Evolutionary conservation across 306 rosid genomes (phyloP).

Genomic region (Lathyrus sativus): DNA sequence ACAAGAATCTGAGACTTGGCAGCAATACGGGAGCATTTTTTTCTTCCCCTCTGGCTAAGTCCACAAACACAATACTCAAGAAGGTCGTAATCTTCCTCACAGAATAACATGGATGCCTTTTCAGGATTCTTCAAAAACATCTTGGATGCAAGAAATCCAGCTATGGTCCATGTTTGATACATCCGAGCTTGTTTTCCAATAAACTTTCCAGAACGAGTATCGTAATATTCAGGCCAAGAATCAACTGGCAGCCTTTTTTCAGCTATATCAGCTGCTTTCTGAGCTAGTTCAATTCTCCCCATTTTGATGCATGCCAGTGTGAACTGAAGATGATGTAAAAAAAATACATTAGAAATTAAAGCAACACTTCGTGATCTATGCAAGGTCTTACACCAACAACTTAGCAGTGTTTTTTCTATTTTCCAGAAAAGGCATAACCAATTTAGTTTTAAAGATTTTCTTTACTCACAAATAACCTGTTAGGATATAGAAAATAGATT

Average conservation of each 20-base stretch:
- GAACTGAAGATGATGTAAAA: slow-evolving; percentile 49
- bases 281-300: slow-evolving; percentile 72
- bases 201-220: slow-evolving; percentile 67
- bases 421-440: background rate
- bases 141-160: slow-evolving; percentile 73
- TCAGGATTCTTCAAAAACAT: slow-evolving; percentile 72
- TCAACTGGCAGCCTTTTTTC: slow-evolving; percentile 68
- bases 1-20: slow-evolving; percentile 55
- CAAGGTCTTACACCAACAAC: slow-evolving; percentile 24
- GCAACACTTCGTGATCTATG: slow-evolving; percentile 15
- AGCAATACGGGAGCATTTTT: slow-evolving; percentile 60
- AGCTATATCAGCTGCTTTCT: slow-evolving; percentile 68
- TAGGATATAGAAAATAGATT: too few species aligned
- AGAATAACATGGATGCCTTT: slow-evolving; percentile 77
- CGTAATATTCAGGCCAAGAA: slow-evolving; percentile 87
- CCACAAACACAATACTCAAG: slow-evolving; percentile 80
- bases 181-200: slow-evolving; percentile 77
- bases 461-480: background rate
- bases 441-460: background rate
- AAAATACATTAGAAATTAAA: slow-evolving; percentile 29
- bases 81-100: slow-evolving; percentile 84
- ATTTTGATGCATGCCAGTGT: slow-evolving; percentile 89
- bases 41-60: slow-evolving; percentile 61
- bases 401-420: background rate
- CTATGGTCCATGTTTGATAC: slow-evolving; percentile 81